phyloP scores from a whole-genome alignment of 164 flowering plant genomes.

The Berberis vulgaris region DNA sequence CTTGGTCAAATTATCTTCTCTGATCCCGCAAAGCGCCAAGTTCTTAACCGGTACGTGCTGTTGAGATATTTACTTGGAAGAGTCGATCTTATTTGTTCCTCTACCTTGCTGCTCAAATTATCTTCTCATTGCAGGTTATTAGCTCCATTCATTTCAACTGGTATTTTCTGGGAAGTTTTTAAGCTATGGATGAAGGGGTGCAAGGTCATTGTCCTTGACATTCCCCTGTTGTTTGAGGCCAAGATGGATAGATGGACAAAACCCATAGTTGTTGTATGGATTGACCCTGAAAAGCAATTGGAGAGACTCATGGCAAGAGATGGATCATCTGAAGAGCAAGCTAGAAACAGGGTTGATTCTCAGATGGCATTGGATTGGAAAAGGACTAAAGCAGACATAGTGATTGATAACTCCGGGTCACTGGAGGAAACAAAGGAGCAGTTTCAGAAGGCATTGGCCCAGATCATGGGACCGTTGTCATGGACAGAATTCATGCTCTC shows the following conservation, averaged over 20 bases:
- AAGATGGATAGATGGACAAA: constrained; percentile 79
- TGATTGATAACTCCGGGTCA: constrained; percentile 74
- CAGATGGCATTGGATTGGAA: constrained; percentile 70
- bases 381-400: constrained; percentile 58
- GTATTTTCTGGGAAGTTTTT: constrained; percentile 57
- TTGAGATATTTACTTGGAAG: background rate
- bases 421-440: constrained; percentile 53
- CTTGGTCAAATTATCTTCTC: constrained; percentile 83
- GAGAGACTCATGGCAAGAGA: constrained; percentile 73
- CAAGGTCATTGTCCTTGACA: constrained; percentile 66
- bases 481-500: constrained; percentile 81
- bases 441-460: constrained; percentile 39
- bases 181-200: constrained; percentile 80
- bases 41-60: constrained; percentile 57
- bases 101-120: background rate
- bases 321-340: constrained; percentile 53
- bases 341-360: constrained; percentile 62
- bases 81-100: background rate
- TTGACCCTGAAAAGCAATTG: constrained; percentile 83
- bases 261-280: constrained; percentile 85
- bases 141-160: constrained; percentile 79
- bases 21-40: constrained; percentile 74
- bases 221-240: constrained; percentile 82
- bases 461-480: constrained; percentile 56
- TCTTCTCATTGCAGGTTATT: constrained; percentile 40